Evolutionary conservation across 164 flowering plant species (phyloP).

Genomic region (Umbellularia californica): DNA sequence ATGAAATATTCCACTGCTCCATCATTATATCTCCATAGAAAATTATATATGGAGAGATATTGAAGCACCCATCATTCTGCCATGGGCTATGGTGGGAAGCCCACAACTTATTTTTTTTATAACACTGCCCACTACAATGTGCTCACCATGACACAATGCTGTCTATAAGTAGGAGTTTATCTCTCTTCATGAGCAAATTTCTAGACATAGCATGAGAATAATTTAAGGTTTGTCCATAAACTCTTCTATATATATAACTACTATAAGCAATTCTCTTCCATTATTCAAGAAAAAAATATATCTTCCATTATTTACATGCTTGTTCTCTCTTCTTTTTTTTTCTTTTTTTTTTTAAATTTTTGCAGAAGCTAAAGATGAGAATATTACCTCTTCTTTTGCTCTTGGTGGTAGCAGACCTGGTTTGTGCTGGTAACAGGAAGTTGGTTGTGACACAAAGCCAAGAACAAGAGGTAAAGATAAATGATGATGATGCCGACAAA

Average conservation of each 20-base stretch:
- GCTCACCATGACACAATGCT: background rate
- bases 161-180: background rate
- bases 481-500: background rate
- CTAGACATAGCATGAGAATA: background rate
- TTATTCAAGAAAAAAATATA: no score
- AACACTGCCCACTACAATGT: background rate
- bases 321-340: background rate
- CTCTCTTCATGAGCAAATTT: background rate
- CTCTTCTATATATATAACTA: background rate
- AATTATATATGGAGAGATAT: no score
- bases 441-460: background rate
- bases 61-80: background rate
- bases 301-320: background rate
- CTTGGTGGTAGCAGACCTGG: background rate
- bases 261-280: background rate
- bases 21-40: background rate
- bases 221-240: background rate
- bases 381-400: background rate
- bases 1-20: background rate
- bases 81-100: background rate
- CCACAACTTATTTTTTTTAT: background rate
- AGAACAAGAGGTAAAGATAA: background rate
- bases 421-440: background rate
- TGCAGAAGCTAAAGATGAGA: background rate
- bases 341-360: no score